Evolutionary conservation across 441 rosid genomes (phyloP), one percentile per base, ranked within the genome.

Genomic region (Eruca vesicaria): DNA sequence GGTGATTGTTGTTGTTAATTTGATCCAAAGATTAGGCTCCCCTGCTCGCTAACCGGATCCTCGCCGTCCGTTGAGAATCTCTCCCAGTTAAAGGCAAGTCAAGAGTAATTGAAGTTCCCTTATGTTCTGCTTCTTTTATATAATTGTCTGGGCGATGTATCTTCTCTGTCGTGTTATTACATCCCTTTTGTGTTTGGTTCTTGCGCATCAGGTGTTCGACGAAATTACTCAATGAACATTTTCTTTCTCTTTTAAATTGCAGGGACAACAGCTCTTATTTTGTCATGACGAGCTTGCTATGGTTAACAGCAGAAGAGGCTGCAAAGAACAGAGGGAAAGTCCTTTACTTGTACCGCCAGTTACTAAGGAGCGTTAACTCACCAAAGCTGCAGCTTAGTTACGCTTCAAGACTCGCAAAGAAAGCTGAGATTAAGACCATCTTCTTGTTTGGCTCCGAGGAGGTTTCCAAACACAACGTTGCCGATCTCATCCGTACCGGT

Each of bases 361-460:
- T 93, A 43, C 71, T 93, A 11, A 83, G 93, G 19, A 83, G 97
- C 78, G 83, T 93, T 29, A 93, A 86, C 77, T 90, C 92, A 19
- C 86, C 93, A 0, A 82, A 77, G 31, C 33, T 93, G 84, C 87
- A 89, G 29, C 88, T 93, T 9, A 83, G 73, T 78, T 85, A 82
- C 20, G 96, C 94, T n/a, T 87, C 91, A 12, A 87, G 96, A 76
- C 82, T 89, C 50, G 80, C 96, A 1, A 91, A 89, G 86, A 92
- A 89, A 78, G 93, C 93, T 0, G 90, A 92, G 70, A 85, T 77
- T 15, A 86, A 81, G 33, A 84, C 92, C 69, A 86, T 90, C 53
- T 89, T 90, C 84, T 80, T 86, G 83, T 26, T 85, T 72, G 92
- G 81, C 52, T 82, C 98, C 1, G 91, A 88, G 67, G 93, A 92